Conservation (phyloP, 495 filamentous ascomycete genomes). For the Lasiosphaeris hirsuta region DNA sequence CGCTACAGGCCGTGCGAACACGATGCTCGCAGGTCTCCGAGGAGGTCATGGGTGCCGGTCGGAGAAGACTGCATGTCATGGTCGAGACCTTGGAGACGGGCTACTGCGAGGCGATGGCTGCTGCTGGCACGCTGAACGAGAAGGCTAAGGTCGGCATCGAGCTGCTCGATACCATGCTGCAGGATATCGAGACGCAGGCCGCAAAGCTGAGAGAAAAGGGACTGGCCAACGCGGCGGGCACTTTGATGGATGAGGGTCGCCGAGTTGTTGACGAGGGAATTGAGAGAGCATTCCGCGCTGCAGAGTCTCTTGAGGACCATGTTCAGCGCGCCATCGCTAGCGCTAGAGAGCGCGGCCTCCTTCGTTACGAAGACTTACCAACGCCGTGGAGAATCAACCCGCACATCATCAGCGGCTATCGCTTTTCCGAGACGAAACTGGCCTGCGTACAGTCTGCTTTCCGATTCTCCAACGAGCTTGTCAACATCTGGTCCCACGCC, state of each 20-base stretch:
- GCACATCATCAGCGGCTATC: conserved; percentile 86
- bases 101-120: conserved; percentile 84
- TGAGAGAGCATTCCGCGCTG: conserved; percentile 71
- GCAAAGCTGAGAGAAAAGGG: conserved; percentile 57
- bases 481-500: conserved; percentile 97
- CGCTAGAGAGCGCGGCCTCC: conserved; percentile 76
- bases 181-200: conserved; percentile 80
- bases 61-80: conserved; percentile 77
- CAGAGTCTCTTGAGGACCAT: conserved; percentile 70
- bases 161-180: conserved; percentile 76
- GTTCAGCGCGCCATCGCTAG: conserved; percentile 75
- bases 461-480: conserved; percentile 80
- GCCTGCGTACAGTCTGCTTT: conserved; percentile 84
- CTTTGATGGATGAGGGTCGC: conserved; percentile 68
- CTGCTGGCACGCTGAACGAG: conserved; percentile 82
- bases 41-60: conserved; percentile 83
- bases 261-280: conserved; percentile 79
- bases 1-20: conserved; percentile 80
- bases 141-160: conserved; percentile 86
- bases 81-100: conserved; percentile 90
- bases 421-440: conserved; percentile 83
- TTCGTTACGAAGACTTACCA: conserved; percentile 86
- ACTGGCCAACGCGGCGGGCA: conserved; percentile 63
- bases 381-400: conserved; percentile 93
- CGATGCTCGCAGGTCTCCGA: conserved; percentile 89